A percentile compares a stretch with the other conserved stretches of the same genome.
These are phyloP conservation scores for Penicillium frequentans DNA, from an alignment of 2,329 filamentous ascomycete genomes.

Conservation along the genomic window DNA sequence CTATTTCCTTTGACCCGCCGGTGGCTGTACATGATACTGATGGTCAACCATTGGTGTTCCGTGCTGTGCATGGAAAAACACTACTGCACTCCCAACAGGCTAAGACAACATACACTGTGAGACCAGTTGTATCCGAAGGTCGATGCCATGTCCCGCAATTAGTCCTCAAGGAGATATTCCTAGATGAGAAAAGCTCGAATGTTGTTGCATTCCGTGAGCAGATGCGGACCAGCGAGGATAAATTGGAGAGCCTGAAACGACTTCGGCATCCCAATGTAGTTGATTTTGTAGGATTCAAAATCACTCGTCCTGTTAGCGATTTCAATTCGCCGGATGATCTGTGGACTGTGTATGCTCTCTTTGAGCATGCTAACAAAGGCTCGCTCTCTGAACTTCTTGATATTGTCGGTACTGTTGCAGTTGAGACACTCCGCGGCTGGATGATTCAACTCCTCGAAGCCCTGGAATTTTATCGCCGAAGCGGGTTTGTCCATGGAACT, in stretches of 20 bases:
- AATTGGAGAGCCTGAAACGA: constrained; percentile 73
- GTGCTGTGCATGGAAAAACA: constrained; percentile 68
- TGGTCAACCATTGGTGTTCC: constrained; percentile 67
- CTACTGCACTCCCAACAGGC: constrained; percentile 65
- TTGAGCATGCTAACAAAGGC: constrained; percentile 76
- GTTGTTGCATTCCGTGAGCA: constrained; percentile 69
- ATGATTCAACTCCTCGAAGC: constrained; percentile 90
- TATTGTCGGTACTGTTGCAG: constrained; percentile 70
- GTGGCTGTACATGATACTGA: constrained; percentile 60
- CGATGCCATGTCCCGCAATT: constrained; percentile 61
- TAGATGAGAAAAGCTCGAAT: constrained; percentile 61
- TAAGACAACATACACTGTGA: constrained; percentile 66
- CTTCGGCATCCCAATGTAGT: constrained; percentile 75
- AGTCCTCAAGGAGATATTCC: constrained; percentile 68
- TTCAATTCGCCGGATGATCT: constrained; percentile 41
- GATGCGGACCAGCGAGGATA: constrained; percentile 72
- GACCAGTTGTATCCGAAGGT: constrained; percentile 61
- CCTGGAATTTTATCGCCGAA: constrained; percentile 80
- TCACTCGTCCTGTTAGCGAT: constrained; percentile 54
- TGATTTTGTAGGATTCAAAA: constrained; percentile 79
- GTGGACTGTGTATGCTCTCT: constrained; percentile 76
- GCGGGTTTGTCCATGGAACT: constrained; percentile 79
- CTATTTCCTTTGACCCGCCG: constrained; percentile 45
- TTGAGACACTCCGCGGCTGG: constrained; percentile 79
- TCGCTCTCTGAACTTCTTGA: constrained; percentile 80